Evolutionary conservation across 345 rosid genomes (phyloP), one percentile per base, ranked within the genome.

Genomic region (Acer saccharum): DNA sequence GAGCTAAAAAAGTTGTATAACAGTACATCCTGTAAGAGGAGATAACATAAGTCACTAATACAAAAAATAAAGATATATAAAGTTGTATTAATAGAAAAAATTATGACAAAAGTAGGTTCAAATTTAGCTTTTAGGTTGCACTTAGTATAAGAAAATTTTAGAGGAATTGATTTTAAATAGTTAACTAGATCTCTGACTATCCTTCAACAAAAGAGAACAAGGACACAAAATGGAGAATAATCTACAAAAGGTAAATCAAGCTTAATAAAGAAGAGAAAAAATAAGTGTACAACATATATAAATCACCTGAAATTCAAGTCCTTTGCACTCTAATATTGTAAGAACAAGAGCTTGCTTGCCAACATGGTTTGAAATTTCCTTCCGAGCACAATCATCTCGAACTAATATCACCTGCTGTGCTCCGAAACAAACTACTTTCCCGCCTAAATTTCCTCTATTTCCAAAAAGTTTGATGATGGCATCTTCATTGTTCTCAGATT

Each of bases 321-420:
- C 90, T 75, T 84, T 87, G 81, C 90, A 78, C 62, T 87, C 87
- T 18, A 85, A 44, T 12, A 84, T 71, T 6, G 86, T 88, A 75
- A 86, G 66, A 35, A 86, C 82, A 72, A 88, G 89, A 57, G 91
- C 91, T 57, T 88, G 86, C 68, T 86, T 86, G 50, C 87, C 85
- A 20, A 86, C 83, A 57, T 62, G 50, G 32, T 74, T 66, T 4
- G 52, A 58, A 20, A 84, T 73, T 69, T 80, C 86, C 44, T 77
- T 79, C 68, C 77, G 79, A 3, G 78, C 84, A 72, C 14, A 7
- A 57, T 86, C 87, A 75, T 88, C 86, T 1, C 90, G 74, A 8
- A 88, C 90, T 64, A 88, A 61, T 41, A 88, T 86, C 0, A 88
- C 89, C 66, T 86, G 89, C 41, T 88, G 83, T 16, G 90, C 90